These are phyloP conservation scores for Glomus cerebriforme DNA, from an alignment of 192 early-diverging fungal genomes.

Conservation along the genomic window DNA sequence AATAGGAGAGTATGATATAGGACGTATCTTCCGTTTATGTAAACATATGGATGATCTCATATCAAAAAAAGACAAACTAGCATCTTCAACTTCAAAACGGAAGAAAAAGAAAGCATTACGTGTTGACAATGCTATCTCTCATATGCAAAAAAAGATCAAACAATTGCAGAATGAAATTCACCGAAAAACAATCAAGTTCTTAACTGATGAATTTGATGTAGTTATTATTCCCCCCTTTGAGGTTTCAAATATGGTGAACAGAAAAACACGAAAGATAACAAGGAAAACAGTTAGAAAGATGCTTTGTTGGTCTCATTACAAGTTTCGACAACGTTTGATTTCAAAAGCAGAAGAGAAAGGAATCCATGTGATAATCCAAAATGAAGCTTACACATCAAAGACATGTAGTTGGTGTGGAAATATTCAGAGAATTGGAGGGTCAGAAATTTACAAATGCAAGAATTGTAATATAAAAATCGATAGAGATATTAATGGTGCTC, in stretches of 20 bases:
- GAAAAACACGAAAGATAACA: conserved; percentile 17
- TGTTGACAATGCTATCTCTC: conserved; percentile 3
- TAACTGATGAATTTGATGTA: background rate
- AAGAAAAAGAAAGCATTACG: conserved; percentile 16
- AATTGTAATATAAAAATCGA: too few relatives aligned
- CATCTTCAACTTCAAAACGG: conserved; percentile 3
- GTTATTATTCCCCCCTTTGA: conserved; percentile 22
- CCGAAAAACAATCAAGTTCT: background rate
- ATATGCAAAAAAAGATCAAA: conserved; percentile 12
- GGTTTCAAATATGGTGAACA: conserved; percentile 17
- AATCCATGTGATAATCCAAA: background rate
- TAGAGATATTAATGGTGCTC: too few relatives aligned
- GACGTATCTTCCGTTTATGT: conserved; percentile 15
- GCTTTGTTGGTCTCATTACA: conserved; percentile 22
- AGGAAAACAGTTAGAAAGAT: conserved; percentile 27
- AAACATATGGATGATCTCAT: conserved; percentile 24
- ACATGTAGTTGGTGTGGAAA: background rate
- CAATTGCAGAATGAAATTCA: conserved; percentile 7
- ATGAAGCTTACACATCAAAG: conserved; percentile 4
- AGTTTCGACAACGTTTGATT: background rate
- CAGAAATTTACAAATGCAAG: background rate
- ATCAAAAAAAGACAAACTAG: conserved; percentile 18
- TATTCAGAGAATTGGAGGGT: background rate
- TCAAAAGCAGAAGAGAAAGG: background rate
- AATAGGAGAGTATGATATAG: conserved; percentile 24